Conservation (phyloP, 495 filamentous ascomycete genomes). For the Melanomma pulvis-pyrius region DNA sequence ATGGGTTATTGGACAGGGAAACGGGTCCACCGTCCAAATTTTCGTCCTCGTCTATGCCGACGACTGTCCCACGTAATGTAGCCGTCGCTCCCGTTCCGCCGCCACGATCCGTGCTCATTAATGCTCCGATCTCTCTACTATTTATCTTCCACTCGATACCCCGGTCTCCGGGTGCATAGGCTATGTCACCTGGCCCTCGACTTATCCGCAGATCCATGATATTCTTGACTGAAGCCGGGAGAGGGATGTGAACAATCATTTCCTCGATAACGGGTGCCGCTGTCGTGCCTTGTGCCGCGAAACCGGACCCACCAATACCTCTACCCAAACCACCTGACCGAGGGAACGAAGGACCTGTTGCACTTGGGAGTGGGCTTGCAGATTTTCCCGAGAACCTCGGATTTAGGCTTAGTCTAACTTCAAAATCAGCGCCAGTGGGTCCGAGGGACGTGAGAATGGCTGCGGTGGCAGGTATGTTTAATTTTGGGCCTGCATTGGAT, state of each 20-base stretch:
- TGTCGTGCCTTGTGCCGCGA: constrained; percentile 54
- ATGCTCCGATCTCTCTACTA: constrained; percentile 63
- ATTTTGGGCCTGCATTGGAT: constrained; percentile 52
- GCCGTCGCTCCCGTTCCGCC: constrained; percentile 63
- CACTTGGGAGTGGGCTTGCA: constrained; percentile 12
- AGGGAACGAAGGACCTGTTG: constrained; percentile 34
- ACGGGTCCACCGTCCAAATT: constrained; percentile 42
- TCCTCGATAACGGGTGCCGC: constrained; percentile 75
- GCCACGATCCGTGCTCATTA: constrained; percentile 29
- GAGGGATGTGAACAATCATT: constrained; percentile 76
- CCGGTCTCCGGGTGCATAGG: constrained; percentile 70
- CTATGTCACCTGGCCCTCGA: constrained; percentile 82
- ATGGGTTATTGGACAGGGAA: constrained; percentile 24
- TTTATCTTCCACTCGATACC: constrained; percentile 83
- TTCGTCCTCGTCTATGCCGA: constrained; percentile 65
- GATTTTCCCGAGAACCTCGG: constrained; percentile 52
- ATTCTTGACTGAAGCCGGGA: constrained; percentile 80
- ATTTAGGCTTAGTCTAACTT: constrained; percentile 75
- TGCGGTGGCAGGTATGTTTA: constrained; percentile 79
- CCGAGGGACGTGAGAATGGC: constrained; percentile 83
- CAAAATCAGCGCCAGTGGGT: constrained; percentile 75
- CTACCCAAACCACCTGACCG: constrained; percentile 1
- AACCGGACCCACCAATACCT: background rate
- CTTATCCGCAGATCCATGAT: constrained; percentile 82
- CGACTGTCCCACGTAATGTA: constrained; percentile 77